phyloP scores from a whole-genome alignment of 768 basidiomycete species.

The Suillus americanus region DNA sequence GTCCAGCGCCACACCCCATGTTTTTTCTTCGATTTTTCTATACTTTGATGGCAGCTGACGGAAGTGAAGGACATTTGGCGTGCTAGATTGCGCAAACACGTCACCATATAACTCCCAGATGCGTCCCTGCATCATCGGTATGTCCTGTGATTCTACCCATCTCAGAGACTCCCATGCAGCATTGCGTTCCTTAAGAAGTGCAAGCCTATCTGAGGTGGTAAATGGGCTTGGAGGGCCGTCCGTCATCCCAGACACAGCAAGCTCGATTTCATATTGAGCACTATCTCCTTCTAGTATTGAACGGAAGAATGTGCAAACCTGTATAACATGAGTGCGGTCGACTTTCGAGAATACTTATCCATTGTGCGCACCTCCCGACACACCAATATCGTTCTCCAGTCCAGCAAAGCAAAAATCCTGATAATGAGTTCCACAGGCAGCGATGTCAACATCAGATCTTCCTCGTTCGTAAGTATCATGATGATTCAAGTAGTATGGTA shows the following conservation, averaged over 20 bases:
- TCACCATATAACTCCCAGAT: conserved; percentile 63
- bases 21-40: conserved; percentile 44
- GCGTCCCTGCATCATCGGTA: conserved; percentile 43
- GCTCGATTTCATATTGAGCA: conserved; percentile 45
- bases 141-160: conserved; percentile 32
- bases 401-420: conserved; percentile 20
- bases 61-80: conserved; percentile 37
- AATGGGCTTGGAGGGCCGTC: conserved; percentile 34
- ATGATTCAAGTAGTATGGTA: background rate
- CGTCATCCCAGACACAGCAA: conserved; percentile 43
- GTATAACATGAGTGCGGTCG: background rate
- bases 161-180: conserved; percentile 39
- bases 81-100: conserved; percentile 45
- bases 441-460: conserved; percentile 12
- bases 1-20: conserved; percentile 42
- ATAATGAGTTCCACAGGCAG: conserved; percentile 27
- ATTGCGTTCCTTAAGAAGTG: conserved; percentile 38
- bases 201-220: conserved; percentile 34
- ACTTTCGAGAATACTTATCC: background rate
- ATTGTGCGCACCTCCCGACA: conserved; percentile 27
- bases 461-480: background rate
- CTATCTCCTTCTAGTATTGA: conserved; percentile 25
- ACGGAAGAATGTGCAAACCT: conserved; percentile 36
- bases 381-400: conserved; percentile 22
- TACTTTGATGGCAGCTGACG: conserved; percentile 48